Evolutionary conservation across 225 moss, liverwort and hornwort genomes (phyloP), one percentile per base, ranked within the genome.

Genomic region (Pleurozium schreberi): DNA sequence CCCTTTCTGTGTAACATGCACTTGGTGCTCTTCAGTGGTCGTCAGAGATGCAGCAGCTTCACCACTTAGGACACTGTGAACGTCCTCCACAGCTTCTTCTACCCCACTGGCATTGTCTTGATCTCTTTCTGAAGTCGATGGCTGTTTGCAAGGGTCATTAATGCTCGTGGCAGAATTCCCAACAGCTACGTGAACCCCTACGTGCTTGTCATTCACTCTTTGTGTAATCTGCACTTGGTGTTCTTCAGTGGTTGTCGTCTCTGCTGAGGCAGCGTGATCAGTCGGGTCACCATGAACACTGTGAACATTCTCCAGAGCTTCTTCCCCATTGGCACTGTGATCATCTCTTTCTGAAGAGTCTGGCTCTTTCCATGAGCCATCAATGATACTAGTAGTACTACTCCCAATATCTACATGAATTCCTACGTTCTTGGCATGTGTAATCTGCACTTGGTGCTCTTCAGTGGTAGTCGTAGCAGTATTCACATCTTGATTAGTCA

Each of bases 141-240:
- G 30, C 89, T 81, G 88, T 84, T 65, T 89, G 91, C 90, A 93
- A 27, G 87, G 90, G 59, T 90, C 92, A 83, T 91, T 90, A 38
- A 61, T 82, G 73, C 80, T 86, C 12, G 49, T 81, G 59, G 89
- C 69, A 25, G 82, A 64, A 63, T 90, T 92, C 77, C 57, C 88
- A 76, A 85, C 52, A 71, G 85, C 76, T 74, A 90, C 89, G 52
- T 85, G 89, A 66, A 89, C 78, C 59, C 79, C 91, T 33, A 87
- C 78, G 82, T 93, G 89, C 73, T 88, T 87, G 55, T 84, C 83
- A 19, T 73, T 71, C 60, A 36, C 34, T 33, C 26, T 71, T 43
- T 79, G 83, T 55, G 75, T 65, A 36, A 60, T 34, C 26, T 52
- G 85, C 85, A 89, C 61, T 27, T 73, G 80, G 62, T 85, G 71